These are phyloP conservation scores for Xylaria nigripes DNA, from an alignment of 495 filamentous ascomycete species.

Conservation along the genomic window DNA sequence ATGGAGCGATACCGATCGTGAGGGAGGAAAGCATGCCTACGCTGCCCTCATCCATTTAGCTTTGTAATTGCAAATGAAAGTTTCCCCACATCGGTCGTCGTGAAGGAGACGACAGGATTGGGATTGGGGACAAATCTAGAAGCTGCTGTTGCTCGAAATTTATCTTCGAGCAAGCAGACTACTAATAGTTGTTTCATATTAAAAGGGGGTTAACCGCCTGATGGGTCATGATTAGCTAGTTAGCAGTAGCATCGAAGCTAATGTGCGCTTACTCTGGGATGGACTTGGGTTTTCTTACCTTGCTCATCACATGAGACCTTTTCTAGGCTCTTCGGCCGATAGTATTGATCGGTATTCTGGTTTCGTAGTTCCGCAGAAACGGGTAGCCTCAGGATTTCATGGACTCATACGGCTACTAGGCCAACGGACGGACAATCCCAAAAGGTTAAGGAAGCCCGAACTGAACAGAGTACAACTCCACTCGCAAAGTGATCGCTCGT, in stretches of 20 bases:
- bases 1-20: not conserved
- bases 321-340: not conserved
- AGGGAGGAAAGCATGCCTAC: slow-evolving; percentile 4
- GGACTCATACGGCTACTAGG: not conserved
- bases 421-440: not conserved
- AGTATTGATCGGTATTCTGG: not conserved
- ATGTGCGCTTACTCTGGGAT: not conserved
- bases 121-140: not conserved
- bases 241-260: not conserved
- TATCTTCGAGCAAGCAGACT: not conserved
- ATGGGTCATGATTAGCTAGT: not conserved
- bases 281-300: not conserved
- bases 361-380: slow-evolving; percentile 5
- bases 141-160: not conserved
- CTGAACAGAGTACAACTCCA: not conserved
- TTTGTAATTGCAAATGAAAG: slow-evolving; percentile 3
- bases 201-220: not conserved
- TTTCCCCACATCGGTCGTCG: not conserved
- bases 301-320: not conserved
- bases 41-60: not conserved
- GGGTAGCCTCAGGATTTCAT: not conserved
- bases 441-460: slow-evolving; percentile 1
- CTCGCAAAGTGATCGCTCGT: not conserved
- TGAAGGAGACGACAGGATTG: not conserved
- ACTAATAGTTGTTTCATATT: not conserved